These are phyloP conservation scores for Elsinoe fawcettii DNA, from an alignment of 2,329 filamentous ascomycete species.

Conservation along the genomic window DNA sequence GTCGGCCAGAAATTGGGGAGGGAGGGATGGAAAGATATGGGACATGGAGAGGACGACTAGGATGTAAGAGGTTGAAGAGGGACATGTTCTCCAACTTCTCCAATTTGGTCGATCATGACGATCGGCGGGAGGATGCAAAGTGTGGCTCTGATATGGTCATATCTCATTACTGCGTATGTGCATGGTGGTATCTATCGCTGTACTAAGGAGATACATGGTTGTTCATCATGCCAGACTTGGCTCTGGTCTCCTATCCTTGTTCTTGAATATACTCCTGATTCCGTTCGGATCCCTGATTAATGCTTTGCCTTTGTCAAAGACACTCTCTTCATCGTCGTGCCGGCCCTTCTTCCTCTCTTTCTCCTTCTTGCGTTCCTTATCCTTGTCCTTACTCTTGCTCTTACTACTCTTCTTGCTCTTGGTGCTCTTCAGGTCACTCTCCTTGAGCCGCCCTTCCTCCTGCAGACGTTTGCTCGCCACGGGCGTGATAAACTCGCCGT, in stretches of 20 bases:
- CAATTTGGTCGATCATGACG: conserved; percentile 3
- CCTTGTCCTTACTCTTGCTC: conserved; percentile 28
- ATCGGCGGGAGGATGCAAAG: background rate
- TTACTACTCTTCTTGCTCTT: conserved; percentile 21
- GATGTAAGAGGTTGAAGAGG: background rate
- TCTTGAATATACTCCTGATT: conserved; percentile 36
- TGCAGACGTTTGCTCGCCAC: conserved; percentile 42
- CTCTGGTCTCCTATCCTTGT: conserved; percentile 8
- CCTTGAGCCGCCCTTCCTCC: conserved; percentile 39
- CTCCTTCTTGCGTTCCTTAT: conserved; percentile 16
- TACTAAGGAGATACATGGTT: background rate
- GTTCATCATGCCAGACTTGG: conserved; percentile 7
- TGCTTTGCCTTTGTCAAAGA: conserved; percentile 18
- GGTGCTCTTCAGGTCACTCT: conserved; percentile 39
- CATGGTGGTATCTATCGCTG: conserved; percentile 4
- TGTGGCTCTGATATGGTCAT: background rate
- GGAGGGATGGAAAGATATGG: background rate
- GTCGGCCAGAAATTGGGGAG: background rate
- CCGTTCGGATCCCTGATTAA: conserved; percentile 36
- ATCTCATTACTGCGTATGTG: background rate
- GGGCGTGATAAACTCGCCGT: conserved; percentile 59
- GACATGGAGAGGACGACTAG: background rate
- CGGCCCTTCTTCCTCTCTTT: conserved; percentile 18
- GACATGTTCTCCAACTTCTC: background rate
- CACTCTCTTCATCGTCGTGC: conserved; percentile 14